Evolutionary conservation across 345 rosid genomes (phyloP).

Genomic region (Citrus hindsii): DNA sequence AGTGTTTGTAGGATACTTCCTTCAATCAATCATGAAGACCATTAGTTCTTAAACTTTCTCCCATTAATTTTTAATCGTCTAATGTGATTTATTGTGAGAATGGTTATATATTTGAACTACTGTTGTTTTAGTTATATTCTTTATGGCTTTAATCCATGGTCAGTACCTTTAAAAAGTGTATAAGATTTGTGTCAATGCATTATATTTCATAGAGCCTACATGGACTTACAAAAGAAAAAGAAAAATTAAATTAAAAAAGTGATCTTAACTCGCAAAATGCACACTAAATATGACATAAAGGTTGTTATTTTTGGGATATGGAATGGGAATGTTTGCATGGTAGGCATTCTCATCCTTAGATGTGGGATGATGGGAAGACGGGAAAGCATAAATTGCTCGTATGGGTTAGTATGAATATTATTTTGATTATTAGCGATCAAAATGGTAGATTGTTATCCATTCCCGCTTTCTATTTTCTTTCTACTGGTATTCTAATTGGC

Average conservation of each 20-base stretch:
- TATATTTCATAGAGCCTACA: not conserved
- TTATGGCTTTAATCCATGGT: not conserved
- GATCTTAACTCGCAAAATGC: not conserved
- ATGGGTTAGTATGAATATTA: not conserved
- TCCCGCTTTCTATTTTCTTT: not conserved
- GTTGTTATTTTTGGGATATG: not conserved
- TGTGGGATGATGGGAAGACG: not conserved
- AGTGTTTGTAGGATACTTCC: not conserved
- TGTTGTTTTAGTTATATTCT: not conserved
- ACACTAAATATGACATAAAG: not conserved
- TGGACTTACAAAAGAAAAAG: not conserved
- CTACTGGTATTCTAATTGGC: not conserved
- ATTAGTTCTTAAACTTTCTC: not conserved
- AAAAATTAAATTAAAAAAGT: not conserved
- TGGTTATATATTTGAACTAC: not conserved
- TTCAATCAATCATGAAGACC: not conserved
- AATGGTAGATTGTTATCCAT: not conserved
- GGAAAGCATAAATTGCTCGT: not conserved
- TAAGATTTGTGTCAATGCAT: not conserved
- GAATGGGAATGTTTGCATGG: not conserved
- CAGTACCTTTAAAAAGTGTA: not conserved
- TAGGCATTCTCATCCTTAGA: not conserved
- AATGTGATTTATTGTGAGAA: not conserved
- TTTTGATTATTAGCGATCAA: not conserved
- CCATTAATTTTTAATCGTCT: not conserved